A percentile compares a stretch with the other conserved stretches of the same genome.
Conservation (phyloP, 139 green algal species). For the Chlamydomonas incerta region DNA sequence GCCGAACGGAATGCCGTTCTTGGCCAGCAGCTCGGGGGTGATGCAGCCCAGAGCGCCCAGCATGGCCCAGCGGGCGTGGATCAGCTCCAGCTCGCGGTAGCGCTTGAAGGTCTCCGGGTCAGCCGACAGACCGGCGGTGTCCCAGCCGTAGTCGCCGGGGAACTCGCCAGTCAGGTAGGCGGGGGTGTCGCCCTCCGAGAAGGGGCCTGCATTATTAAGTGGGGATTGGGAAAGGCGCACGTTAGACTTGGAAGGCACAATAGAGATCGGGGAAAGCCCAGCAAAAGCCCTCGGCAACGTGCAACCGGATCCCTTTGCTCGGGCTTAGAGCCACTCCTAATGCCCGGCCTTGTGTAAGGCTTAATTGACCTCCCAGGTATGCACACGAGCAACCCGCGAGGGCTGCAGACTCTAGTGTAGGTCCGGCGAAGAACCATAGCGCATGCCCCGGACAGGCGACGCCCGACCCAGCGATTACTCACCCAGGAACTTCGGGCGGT, state of each 20-base stretch:
- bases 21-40: constrained; percentile 65
- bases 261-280: neutral
- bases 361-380: neutral
- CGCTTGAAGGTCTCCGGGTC: constrained; percentile 93
- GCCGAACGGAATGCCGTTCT: constrained; percentile 66
- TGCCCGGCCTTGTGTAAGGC: too few relatives aligned
- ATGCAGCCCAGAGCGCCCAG: constrained; percentile 88
- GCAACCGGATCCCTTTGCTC: neutral
- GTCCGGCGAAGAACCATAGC: neutral
- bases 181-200: constrained; percentile 77
- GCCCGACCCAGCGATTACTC: neutral
- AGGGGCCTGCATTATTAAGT: constrained; percentile 68
- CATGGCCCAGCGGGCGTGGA: constrained; percentile 97
- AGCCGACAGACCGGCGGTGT: constrained; percentile 96
- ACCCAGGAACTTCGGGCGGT: constrained; percentile 76
- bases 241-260: neutral
- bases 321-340: neutral
- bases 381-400: too few relatives aligned
- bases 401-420: too few relatives aligned
- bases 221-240: neutral
- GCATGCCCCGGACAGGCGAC: neutral
- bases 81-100: constrained; percentile 74
- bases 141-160: constrained; percentile 97
- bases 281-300: neutral
- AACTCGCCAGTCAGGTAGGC: constrained; percentile 90